Evolutionary conservation across 2,329 filamentous ascomycete genomes (phyloP), one percentile per base, ranked within the genome.

Genomic region (Penicillium sp.): DNA sequence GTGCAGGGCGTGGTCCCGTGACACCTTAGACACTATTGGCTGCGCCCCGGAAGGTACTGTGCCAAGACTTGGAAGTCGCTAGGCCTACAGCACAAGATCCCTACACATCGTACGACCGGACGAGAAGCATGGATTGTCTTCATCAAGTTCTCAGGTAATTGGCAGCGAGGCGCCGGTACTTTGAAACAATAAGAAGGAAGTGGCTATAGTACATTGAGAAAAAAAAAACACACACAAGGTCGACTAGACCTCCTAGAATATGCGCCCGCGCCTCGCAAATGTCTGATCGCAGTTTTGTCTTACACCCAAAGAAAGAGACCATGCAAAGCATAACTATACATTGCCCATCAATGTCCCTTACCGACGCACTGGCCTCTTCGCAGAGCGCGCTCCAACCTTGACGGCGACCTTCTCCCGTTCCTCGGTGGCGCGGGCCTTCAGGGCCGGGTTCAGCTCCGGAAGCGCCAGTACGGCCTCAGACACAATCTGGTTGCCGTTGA

Each of bases 401-500:
- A 70, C 65, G 58, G 68, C 66, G 55, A 66, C 70, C 44, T 65
- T 68, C 49, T 69, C 65, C 14, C 65, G 65, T 41, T 71, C 69
- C 22, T 68, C 65, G 4, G 62, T 41, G 39, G 62, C 67, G 55
- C 63, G 64, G 22, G 67, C 66, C 36, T 63, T 66, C 56, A 73
- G 61, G 4, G 64, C 64, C 18, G 72, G 69, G 63, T 72, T 76
- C 47, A 77, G 59, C 11, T 67, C 60, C 9, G 76, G 75, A 40
- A 77, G 62, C 18, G 55, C 56, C 58, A 66, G 65, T 22, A 71
- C 63, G 3, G 76, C 75, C 22, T 74, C 56, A 5, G 69, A 66
- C 47, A 79, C 60, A 44, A 82, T 73, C 10, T 77, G 62, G 60
- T 76, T 76, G 40, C 76, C 75, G 50, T 82, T 80, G 56, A 83